Evolutionary conservation across 257 asterid species (phyloP).

Genomic region (Nicotiana knightiana): DNA sequence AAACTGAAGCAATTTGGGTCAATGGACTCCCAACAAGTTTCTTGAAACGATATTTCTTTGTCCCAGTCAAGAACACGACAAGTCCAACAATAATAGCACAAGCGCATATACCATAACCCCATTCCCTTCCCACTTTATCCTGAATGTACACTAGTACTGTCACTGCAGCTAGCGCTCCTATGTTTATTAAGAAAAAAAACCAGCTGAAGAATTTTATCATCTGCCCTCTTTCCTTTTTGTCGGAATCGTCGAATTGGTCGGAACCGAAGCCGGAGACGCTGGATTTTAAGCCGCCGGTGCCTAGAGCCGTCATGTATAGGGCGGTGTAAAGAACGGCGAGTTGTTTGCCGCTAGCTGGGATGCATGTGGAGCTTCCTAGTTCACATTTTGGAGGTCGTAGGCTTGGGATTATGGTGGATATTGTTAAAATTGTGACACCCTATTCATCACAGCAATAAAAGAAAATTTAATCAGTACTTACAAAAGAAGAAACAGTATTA

Average conservation of each 20-base stretch:
- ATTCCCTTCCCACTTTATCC: slow-evolving; percentile 60
- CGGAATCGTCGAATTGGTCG: slow-evolving; percentile 73
- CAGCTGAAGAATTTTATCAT: slow-evolving; percentile 82
- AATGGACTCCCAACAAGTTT: slow-evolving; percentile 67
- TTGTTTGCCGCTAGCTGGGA: slow-evolving; percentile 55
- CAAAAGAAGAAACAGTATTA: too few relatives aligned
- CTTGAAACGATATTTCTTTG: slow-evolving; percentile 56
- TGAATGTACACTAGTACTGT: slow-evolving; percentile 73
- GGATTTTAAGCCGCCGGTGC: slow-evolving; percentile 81
- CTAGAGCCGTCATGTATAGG: slow-evolving; percentile 73
- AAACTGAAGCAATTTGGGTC: slow-evolving; percentile 54
- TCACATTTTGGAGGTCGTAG: slow-evolving; percentile 70
- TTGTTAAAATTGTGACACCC: slow-evolving; percentile 72
- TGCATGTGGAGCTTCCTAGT: slow-evolving; percentile 37
- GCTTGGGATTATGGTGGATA: slow-evolving; percentile 60
- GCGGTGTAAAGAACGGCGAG: slow-evolving; percentile 48
- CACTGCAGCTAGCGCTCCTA: slow-evolving; percentile 72
- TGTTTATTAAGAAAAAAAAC: slow-evolving; percentile 77
- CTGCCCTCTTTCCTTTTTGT: slow-evolving; percentile 41
- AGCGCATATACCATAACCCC: slow-evolving; percentile 86
- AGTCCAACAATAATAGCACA: slow-evolving; percentile 51
- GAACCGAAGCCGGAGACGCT: slow-evolving; percentile 90
- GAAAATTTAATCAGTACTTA: not conserved
- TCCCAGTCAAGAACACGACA: slow-evolving; percentile 49
- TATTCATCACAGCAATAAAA: slow-evolving; percentile 9